These are phyloP conservation scores for Aspergillus fijiensis DNA, from an alignment of 2,329 filamentous ascomycete species.

Conservation along the genomic window DNA sequence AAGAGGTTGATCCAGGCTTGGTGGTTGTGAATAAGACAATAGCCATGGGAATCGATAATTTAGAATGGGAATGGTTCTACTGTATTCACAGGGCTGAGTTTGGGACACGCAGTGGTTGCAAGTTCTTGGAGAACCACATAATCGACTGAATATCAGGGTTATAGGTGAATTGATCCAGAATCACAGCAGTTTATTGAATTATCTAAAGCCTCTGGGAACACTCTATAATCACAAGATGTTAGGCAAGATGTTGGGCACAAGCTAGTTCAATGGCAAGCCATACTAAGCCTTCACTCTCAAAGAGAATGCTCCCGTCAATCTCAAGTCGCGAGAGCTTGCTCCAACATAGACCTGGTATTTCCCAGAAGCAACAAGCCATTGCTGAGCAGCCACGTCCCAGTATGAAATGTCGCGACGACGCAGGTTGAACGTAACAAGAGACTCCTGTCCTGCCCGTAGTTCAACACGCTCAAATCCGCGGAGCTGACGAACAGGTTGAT, in stretches of 20 bases:
- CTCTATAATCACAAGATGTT: background rate
- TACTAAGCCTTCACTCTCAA: background rate
- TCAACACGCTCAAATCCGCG: constrained; percentile 55
- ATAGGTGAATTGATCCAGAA: background rate
- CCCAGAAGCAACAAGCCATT: constrained; percentile 33
- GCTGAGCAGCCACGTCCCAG: constrained; percentile 36
- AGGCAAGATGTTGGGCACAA: background rate
- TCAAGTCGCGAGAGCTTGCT: constrained; percentile 26
- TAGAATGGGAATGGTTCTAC: background rate
- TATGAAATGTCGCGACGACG: constrained; percentile 38
- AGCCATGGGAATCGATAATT: background rate
- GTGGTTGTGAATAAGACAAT: background rate
- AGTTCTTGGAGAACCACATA: background rate
- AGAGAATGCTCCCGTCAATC: constrained; percentile 16
- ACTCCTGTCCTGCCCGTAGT: constrained; percentile 44
- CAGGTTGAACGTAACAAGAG: constrained; percentile 48
- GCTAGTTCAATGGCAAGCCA: background rate
- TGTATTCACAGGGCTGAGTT: background rate
- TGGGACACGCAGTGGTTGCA: background rate
- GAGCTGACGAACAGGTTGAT: constrained; percentile 40
- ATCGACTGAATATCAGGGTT: background rate
- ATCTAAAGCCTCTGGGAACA: background rate
- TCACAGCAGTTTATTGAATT: background rate
- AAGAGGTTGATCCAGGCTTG: background rate
- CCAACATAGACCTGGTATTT: constrained; percentile 27